Percentiles rank a stretch among this genome's conserved stretches.
Evolutionary conservation across 495 filamentous ascomycete species (phyloP).

Genomic region (Neohortaea acidophila): DNA sequence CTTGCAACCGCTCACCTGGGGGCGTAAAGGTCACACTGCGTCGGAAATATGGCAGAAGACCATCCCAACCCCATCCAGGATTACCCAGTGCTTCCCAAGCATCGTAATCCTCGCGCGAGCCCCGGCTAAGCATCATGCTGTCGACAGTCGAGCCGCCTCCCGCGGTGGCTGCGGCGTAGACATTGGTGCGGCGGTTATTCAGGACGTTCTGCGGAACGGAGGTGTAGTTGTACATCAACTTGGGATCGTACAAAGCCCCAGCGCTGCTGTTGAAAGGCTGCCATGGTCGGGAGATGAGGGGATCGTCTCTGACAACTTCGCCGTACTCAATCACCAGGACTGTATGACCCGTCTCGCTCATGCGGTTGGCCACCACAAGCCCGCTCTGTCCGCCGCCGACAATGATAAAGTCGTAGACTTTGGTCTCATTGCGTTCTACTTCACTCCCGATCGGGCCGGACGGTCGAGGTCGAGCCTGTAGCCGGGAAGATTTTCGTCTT

Average conservation of each 20-base stretch:
- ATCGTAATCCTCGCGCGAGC: slow-evolving; percentile 4
- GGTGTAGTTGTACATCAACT: slow-evolving; percentile 5
- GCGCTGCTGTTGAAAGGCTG: no score
- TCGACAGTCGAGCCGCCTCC: slow-evolving; percentile 13
- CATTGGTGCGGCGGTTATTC: background rate
- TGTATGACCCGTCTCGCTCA: slow-evolving; percentile 9
- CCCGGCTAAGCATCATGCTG: background rate
- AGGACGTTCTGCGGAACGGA: slow-evolving; percentile 1
- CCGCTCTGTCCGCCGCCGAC: slow-evolving; percentile 15
- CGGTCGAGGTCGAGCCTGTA: no score
- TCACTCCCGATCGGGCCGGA: no score
- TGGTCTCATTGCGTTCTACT: no score
- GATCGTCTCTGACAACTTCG: background rate
- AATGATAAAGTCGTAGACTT: slow-evolving; percentile 18
- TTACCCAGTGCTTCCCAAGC: slow-evolving; percentile 12
- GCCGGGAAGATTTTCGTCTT: no score
- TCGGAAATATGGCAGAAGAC: slow-evolving; percentile 6
- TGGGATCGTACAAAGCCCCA: slow-evolving; percentile 1
- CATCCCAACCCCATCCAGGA: slow-evolving; percentile 8
- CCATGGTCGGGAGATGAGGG: background rate
- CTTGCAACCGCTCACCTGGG: background rate
- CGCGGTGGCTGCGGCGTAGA: slow-evolving; percentile 1
- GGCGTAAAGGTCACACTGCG: slow-evolving; percentile 7
- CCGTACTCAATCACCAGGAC: slow-evolving; percentile 16
- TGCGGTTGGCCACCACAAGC: slow-evolving; percentile 13